Percentiles rank a stretch among this genome's conserved stretches.
These are phyloP conservation scores for Selaginella tamariscina DNA, from an alignment of 75 land plant species.

Conservation along the genomic window DNA sequence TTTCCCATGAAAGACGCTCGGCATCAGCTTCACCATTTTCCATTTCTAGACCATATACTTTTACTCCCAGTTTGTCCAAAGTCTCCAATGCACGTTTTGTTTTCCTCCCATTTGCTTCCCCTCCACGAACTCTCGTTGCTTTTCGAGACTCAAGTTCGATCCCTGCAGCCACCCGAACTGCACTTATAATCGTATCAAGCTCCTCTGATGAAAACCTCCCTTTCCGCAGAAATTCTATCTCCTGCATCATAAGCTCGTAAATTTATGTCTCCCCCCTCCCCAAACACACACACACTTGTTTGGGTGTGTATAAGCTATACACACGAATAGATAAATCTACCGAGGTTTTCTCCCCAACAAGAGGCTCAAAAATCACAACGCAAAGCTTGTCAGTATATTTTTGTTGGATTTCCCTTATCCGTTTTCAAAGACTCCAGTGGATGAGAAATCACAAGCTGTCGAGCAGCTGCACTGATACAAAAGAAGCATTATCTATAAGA, in stretches of 20 bases:
- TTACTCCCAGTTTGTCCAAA: slow-evolving; percentile 86
- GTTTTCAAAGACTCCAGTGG: neutral
- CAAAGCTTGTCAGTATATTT: neutral
- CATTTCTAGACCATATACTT: slow-evolving; percentile 60
- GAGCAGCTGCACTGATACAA: slow-evolving; percentile 9
- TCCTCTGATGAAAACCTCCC: slow-evolving; percentile 52
- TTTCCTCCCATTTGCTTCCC: slow-evolving; percentile 12
- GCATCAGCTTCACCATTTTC: slow-evolving; percentile 15
- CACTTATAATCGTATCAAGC: slow-evolving; percentile 66
- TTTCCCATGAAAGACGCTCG: slow-evolving; percentile 62
- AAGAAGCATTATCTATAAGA: neutral
- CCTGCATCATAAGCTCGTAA: slow-evolving; percentile 32
- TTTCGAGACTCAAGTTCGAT: slow-evolving; percentile 17
- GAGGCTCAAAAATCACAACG: neutral
- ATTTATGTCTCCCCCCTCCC: neutral
- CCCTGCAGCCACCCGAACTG: slow-evolving; percentile 43
- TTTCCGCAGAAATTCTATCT: slow-evolving; percentile 82
- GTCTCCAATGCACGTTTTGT: slow-evolving; percentile 35
- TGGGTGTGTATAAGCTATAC: neutral
- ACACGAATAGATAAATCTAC: slow-evolving; percentile 16
- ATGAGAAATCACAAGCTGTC: slow-evolving; percentile 1
- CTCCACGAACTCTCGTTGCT: neutral
- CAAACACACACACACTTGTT: neutral
- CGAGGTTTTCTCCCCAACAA: neutral
- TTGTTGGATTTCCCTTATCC: neutral